Evolutionary conservation across 1,284 basidiomycete genomes (phyloP).

Genomic region (Cutaneotrichosporon mucoides): DNA sequence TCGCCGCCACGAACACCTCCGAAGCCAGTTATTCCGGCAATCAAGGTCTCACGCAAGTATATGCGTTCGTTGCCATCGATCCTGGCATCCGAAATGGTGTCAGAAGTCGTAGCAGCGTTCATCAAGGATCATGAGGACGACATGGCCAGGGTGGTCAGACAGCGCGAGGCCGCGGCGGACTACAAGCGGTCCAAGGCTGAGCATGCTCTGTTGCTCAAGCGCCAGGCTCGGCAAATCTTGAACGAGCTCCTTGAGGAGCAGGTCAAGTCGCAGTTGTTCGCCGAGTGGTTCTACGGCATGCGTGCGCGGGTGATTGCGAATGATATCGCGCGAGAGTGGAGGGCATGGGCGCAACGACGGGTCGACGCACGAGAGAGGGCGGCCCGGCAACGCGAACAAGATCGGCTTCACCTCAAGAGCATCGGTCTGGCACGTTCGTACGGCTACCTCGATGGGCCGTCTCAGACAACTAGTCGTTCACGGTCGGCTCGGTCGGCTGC

Average conservation of each 20-base stretch:
- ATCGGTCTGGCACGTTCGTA: constrained; percentile 30
- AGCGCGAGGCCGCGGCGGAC: constrained; percentile 20
- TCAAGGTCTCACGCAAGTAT: constrained; percentile 8
- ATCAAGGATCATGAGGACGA: constrained; percentile 18
- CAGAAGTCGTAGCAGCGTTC: constrained; percentile 23
- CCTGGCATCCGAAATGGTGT: constrained; percentile 25
- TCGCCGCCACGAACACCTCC: constrained; percentile 4
- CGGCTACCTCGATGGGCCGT: not conserved
- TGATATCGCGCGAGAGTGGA: constrained; percentile 21
- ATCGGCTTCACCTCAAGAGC: constrained; percentile 16
- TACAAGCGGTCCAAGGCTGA: constrained; percentile 16
- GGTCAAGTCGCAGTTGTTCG: not conserved
- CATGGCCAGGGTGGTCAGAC: constrained; percentile 20
- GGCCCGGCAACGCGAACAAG: constrained; percentile 18
- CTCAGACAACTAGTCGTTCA: not conserved
- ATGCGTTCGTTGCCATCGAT: constrained; percentile 12
- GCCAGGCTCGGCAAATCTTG: constrained; percentile 12
- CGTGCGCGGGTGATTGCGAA: constrained; percentile 12
- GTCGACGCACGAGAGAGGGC: constrained; percentile 1
- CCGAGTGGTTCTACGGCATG: constrained; percentile 4
- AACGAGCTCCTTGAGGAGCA: constrained; percentile 16
- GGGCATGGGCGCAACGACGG: constrained; percentile 21
- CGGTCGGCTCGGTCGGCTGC: not conserved
- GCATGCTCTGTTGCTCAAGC: constrained; percentile 18
- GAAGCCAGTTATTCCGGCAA: constrained; percentile 7